A percentile compares a stretch with the other conserved stretches of the same genome.
Evolutionary conservation across 108 stramenopile genomes (phyloP).

Genomic region (Tribonema minus): DNA sequence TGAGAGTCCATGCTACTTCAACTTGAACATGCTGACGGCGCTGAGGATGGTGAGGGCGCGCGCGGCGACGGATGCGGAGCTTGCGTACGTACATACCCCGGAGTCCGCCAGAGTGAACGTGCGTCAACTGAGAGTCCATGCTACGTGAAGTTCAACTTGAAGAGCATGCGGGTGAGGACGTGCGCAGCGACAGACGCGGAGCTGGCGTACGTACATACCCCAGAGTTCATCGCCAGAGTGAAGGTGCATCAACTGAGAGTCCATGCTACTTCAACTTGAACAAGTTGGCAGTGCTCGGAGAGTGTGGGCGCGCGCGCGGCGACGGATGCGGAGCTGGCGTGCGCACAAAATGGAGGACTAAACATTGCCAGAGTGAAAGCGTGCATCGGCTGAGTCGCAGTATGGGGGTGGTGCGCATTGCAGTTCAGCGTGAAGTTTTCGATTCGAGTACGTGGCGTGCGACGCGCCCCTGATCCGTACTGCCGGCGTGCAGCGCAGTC

Average conservation of each 20-base stretch:
- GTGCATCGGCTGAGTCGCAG: not conserved
- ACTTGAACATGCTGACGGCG: not conserved
- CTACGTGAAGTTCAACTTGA: too few relatives aligned
- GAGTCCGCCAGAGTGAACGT: slow-evolving; percentile 5
- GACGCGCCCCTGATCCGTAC: too few relatives aligned
- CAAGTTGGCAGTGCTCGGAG: not conserved
- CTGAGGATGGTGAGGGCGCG: slow-evolving; percentile 2
- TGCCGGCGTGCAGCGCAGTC: too few relatives aligned
- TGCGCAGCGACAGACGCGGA: slow-evolving; percentile 16
- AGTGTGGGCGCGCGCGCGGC: slow-evolving; percentile 2
- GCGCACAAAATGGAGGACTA: not conserved
- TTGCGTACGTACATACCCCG: slow-evolving; percentile 10
- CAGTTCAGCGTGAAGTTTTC: too few relatives aligned
- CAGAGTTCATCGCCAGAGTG: slow-evolving; percentile 5
- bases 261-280: too few relatives aligned
- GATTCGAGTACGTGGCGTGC: too few relatives aligned
- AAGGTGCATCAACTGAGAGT: too few relatives aligned
- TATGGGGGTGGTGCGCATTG: too few relatives aligned
- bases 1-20: too few relatives aligned
- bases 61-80: slow-evolving; percentile 14
- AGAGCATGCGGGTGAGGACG: not conserved
- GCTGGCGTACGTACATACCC: slow-evolving; percentile 10
- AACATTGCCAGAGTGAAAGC: slow-evolving; percentile 7
- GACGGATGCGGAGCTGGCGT: slow-evolving; percentile 15
- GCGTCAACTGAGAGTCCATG: too few relatives aligned